phyloP scores from a whole-genome alignment of 495 filamentous ascomycete genomes.

The Penicillium ochrochloron region DNA sequence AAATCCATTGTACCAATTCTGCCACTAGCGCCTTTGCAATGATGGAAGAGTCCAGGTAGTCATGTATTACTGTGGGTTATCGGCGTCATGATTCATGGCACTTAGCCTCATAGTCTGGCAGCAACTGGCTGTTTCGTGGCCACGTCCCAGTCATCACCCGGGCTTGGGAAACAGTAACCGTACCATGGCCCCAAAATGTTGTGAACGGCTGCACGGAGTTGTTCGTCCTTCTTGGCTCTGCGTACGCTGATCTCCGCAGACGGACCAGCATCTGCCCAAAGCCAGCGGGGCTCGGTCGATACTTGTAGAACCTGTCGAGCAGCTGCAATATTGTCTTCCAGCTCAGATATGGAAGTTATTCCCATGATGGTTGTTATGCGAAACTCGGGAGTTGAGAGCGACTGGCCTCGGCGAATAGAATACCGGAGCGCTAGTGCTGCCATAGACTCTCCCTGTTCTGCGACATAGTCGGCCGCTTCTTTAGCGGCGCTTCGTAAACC shows the following conservation, averaged over 20 bases:
- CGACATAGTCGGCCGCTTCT: slow-evolving; percentile 57
- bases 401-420: slow-evolving; percentile 23
- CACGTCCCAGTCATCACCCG: slow-evolving; percentile 28
- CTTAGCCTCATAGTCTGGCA: slow-evolving; percentile 12
- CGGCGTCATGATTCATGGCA: background rate
- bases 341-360: slow-evolving; percentile 22
- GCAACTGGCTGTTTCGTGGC: slow-evolving; percentile 14
- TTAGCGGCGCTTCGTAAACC: slow-evolving; percentile 61
- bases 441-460: slow-evolving; percentile 63
- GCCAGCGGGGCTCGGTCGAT: slow-evolving; percentile 11
- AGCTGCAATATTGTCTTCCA: slow-evolving; percentile 25
- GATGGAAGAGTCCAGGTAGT: background rate
- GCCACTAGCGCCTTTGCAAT: background rate
- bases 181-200: slow-evolving; percentile 22
- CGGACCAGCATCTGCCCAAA: slow-evolving; percentile 15
- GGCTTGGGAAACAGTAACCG: slow-evolving; percentile 27
- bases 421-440: slow-evolving; percentile 41
- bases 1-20: background rate
- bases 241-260: background rate
- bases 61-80: background rate
- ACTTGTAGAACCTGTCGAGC: slow-evolving; percentile 20
- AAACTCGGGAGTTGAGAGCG: slow-evolving; percentile 18
- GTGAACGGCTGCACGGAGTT: slow-evolving; percentile 14
- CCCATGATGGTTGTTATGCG: slow-evolving; percentile 29
- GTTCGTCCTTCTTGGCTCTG: background rate